Evolutionary conservation across 108 stramenopile genomes (phyloP).

Genomic region (Schizochytrium sp.): DNA sequence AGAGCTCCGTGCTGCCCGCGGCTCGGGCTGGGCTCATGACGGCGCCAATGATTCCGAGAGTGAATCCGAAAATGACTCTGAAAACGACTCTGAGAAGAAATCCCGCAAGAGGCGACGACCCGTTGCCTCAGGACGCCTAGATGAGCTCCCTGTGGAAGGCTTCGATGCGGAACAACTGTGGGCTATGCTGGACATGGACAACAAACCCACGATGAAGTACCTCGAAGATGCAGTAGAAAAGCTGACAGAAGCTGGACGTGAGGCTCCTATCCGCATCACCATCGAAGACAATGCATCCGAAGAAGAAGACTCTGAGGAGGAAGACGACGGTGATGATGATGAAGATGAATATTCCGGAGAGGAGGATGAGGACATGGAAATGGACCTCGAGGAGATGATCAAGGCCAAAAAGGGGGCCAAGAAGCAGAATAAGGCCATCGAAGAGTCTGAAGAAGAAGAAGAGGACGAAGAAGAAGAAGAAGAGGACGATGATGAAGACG

Average conservation of each 20-base stretch:
- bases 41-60: not conserved
- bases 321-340: not conserved
- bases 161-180: conserved; percentile 37
- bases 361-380: not conserved
- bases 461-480: conserved; percentile 69
- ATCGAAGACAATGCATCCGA: not conserved
- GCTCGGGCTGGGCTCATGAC: not conserved
- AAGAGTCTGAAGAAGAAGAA: conserved; percentile 80
- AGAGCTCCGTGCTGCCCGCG: not conserved
- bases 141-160: conserved; percentile 39
- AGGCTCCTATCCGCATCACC: not conserved
- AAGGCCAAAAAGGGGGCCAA: conserved; percentile 8
- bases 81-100: not conserved
- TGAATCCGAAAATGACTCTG: not conserved
- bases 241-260: not conserved
- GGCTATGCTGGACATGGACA: conserved; percentile 60
- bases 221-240: not conserved
- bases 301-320: not conserved
- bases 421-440: conserved; percentile 76
- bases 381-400: conserved; percentile 26
- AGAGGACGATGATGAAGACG: conserved; percentile 1
- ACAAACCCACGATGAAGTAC: conserved; percentile 20
- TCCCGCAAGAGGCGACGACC: conserved; percentile 3
- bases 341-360: not conserved
- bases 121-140: conserved; percentile 26